Evolutionary conservation across 164 flowering plant species (phyloP).

Genomic region (Litsea cubeba): DNA sequence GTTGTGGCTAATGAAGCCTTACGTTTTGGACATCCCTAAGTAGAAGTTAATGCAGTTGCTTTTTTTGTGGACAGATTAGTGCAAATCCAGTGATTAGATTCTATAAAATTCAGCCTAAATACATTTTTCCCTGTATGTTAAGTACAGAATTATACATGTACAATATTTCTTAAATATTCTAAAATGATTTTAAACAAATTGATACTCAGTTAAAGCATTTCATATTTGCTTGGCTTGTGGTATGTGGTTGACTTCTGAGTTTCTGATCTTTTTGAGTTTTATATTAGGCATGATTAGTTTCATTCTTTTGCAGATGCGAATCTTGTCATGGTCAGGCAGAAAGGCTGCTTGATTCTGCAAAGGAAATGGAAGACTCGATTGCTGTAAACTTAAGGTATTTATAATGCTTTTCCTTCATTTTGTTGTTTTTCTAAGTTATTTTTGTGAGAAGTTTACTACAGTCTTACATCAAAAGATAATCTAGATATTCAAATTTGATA

Average conservation of each 20-base stretch:
- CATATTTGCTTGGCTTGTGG: background rate
- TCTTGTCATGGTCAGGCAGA: slow-evolving; percentile 99
- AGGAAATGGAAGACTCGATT: slow-evolving; percentile 98
- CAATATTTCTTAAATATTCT: background rate
- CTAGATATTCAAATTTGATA: too few relatives aligned
- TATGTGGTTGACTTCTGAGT: background rate
- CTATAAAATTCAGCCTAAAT: too few relatives aligned
- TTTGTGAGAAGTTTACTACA: too few relatives aligned
- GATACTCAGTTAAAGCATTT: background rate
- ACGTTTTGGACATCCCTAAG: too few relatives aligned
- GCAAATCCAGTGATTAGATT: too few relatives aligned
- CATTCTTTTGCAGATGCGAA: slow-evolving; percentile 67
- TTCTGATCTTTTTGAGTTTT: background rate
- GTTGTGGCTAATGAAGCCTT: too few relatives aligned
- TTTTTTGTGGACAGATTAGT: too few relatives aligned
- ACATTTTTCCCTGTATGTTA: background rate
- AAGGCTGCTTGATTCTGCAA: slow-evolving; percentile 96
- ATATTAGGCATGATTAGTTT: background rate
- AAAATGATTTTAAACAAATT: background rate
- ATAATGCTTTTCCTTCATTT: background rate
- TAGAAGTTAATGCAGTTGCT: too few relatives aligned
- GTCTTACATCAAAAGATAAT: too few relatives aligned
- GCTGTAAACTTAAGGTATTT: slow-evolving; percentile 80
- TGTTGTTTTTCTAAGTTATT: too few relatives aligned
- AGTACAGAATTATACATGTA: background rate